Percentiles rank a stretch among this genome's conserved stretches.
Evolutionary conservation across 495 filamentous ascomycete genomes (phyloP).

Genomic region (Neurospora sublineolata): DNA sequence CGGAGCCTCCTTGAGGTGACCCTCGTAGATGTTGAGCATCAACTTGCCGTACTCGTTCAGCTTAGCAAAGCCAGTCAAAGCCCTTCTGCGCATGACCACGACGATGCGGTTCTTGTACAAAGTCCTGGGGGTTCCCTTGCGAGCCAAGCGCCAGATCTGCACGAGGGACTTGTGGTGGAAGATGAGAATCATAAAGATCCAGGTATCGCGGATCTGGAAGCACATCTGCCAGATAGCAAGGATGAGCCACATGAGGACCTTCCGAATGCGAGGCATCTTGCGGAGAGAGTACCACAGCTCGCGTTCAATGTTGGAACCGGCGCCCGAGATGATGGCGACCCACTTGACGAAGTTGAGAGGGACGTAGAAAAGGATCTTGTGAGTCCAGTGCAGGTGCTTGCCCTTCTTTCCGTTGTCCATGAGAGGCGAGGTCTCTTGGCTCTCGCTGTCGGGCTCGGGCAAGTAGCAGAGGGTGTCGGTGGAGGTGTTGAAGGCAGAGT

Average conservation of each 20-base stretch:
- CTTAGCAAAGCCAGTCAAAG: slow-evolving; percentile 11
- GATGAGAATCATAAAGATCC: slow-evolving; percentile 13
- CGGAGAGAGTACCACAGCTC: slow-evolving; percentile 16
- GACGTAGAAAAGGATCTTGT: background rate
- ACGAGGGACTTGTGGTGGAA: slow-evolving; percentile 12
- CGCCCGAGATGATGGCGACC: slow-evolving; percentile 16
- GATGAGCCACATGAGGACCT: background rate
- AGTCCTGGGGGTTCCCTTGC: slow-evolving; percentile 8
- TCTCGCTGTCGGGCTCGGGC: background rate
- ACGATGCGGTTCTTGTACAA: slow-evolving; percentile 9
- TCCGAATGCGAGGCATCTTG: background rate
- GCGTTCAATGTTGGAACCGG: slow-evolving; percentile 13
- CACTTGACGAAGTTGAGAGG: slow-evolving; percentile 9
- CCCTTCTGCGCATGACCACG: slow-evolving; percentile 8
- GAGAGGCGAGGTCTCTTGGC: background rate
- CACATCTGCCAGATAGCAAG: slow-evolving; percentile 9
- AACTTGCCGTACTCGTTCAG: slow-evolving; percentile 1
- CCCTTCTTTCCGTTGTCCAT: background rate
- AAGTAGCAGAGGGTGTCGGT: background rate
- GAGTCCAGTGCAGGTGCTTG: background rate
- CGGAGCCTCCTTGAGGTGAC: background rate
- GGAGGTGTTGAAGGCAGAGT: background rate
- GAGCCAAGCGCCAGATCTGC: slow-evolving; percentile 12
- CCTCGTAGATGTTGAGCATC: slow-evolving; percentile 8
- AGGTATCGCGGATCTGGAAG: slow-evolving; percentile 8